Evolutionary conservation across 768 basidiomycete species (phyloP), one percentile per base, ranked within the genome.

Genomic region (Albatrellus ellisii): DNA sequence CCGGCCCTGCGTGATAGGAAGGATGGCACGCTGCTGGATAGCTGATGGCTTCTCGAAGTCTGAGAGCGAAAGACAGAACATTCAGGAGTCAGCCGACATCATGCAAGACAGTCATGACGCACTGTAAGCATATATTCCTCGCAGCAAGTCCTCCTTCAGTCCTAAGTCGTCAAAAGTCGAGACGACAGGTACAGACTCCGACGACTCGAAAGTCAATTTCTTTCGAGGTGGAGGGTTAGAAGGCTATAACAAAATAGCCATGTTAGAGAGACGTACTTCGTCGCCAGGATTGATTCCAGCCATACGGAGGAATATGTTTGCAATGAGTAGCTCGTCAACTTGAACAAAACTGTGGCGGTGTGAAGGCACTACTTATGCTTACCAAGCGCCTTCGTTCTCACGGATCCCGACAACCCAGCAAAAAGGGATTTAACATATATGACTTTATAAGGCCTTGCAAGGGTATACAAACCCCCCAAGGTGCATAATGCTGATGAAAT

Each of bases 91-190:
- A 42, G 26, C n/a, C n/a, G n/a, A n/a, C n/a, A n/a, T n/a, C n/a
- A 26, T 14, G 11, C 4, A 26, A 45, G 28, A 49, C 21, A 26
- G 25, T 35, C n/a, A 17, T 40, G 28, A 65, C 77, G 42, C 46
- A 88, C 94, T 94, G 69, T 97, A 98, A 44, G 91, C 94, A 64
- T 98, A 98, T 59, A 99, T 87, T 53, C 95, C 95, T 52, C 95
- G 80, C 43, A 97, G 64, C 41, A 99, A 77, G 62, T 97, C 90
- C 56, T 90, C 85, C 68, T 98, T 98, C 57, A 99, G 64, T 53
- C 82, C 74, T 34, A 90, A 75, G 67, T 89, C 87, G 56, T 89
- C 86, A 56, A 89, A 89, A 5, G 87, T 88, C 36, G 84, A 86
- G 51, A 94, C 73, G 34, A 87, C 85, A 22, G 82, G 79, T 50